phyloP scores from a whole-genome alignment of 2,329 filamentous ascomycete genomes.

The Nigrospora osmanthi region DNA sequence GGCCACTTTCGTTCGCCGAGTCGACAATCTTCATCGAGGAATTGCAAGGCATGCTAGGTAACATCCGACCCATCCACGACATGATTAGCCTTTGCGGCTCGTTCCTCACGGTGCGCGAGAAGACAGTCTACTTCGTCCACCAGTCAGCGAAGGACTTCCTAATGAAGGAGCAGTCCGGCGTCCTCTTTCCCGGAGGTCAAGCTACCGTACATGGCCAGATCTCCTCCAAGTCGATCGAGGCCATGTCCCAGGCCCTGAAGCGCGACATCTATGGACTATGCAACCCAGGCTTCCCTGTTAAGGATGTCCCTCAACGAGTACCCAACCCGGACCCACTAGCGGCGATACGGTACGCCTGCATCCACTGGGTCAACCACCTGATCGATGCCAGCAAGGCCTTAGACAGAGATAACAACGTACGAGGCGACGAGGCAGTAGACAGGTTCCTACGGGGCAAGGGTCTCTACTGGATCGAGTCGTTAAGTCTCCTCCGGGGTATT shows the following conservation, averaged over 20 bases:
- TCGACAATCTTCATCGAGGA: constrained; percentile 7
- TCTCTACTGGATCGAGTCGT: too few species aligned
- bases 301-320: constrained; percentile 9
- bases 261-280: constrained; percentile 26
- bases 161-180: constrained; percentile 6
- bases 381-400: too few species aligned
- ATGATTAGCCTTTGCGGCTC: constrained; percentile 26
- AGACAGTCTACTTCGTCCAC: constrained; percentile 27
- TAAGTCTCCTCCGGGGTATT: too few species aligned
- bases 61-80: neutral
- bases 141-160: constrained; percentile 36
- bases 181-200: constrained; percentile 20
- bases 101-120: too few species aligned
- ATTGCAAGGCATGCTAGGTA: constrained; percentile 3
- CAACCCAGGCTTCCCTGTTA: constrained; percentile 11
- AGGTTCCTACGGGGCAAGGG: neutral
- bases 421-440: constrained; percentile 6
- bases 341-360: constrained; percentile 20
- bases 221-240: constrained; percentile 23
- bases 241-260: constrained; percentile 17
- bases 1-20: constrained; percentile 17
- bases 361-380: constrained; percentile 27
- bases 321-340: constrained; percentile 15
- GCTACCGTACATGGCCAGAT: constrained; percentile 20
- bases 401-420: constrained; percentile 5